A percentile compares a stretch with the other conserved stretches of the same genome.
Conservation (phyloP, 2,329 filamentous ascomycete species). For the Pseudogymnoascus destructans region DNA sequence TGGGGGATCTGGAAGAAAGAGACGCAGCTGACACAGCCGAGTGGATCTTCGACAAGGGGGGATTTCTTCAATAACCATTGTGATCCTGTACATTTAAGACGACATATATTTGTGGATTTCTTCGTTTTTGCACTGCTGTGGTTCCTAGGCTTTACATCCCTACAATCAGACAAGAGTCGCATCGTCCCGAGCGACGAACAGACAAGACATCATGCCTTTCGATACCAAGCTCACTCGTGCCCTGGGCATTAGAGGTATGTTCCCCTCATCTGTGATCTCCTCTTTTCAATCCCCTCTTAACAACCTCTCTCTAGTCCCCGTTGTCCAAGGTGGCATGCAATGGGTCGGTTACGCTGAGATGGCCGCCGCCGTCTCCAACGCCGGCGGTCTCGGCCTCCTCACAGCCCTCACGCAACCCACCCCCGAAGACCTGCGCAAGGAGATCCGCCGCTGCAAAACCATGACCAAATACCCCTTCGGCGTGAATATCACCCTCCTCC, state of each 20-base stretch:
- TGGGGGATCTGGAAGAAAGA: background rate
- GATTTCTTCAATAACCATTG: background rate
- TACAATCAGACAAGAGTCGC: background rate
- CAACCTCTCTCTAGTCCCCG: constrained; percentile 43
- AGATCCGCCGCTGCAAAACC: constrained; percentile 74
- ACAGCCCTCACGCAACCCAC: constrained; percentile 86
- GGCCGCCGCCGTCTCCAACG: constrained; percentile 63
- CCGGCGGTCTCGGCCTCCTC: constrained; percentile 71
- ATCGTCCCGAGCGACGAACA: constrained; percentile 37
- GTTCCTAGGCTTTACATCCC: background rate
- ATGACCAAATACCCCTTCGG: constrained; percentile 74
- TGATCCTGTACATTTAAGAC: constrained; percentile 3
- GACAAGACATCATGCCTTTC: constrained; percentile 33
- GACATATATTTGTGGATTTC: background rate
- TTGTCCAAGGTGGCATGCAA: constrained; percentile 82
- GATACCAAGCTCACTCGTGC: constrained; percentile 28
- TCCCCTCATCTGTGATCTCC: background rate
- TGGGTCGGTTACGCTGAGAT: constrained; percentile 73
- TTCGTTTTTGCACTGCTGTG: background rate
- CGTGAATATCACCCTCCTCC: constrained; percentile 91
- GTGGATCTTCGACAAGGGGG: background rate
- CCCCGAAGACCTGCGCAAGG: constrained; percentile 80
- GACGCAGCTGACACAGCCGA: constrained; percentile 2
- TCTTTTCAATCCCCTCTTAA: constrained; percentile 8
- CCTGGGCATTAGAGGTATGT: constrained; percentile 30